Conservation (phyloP, 2,329 filamentous ascomycete species). For the Paraconiothyrium sp. region DNA sequence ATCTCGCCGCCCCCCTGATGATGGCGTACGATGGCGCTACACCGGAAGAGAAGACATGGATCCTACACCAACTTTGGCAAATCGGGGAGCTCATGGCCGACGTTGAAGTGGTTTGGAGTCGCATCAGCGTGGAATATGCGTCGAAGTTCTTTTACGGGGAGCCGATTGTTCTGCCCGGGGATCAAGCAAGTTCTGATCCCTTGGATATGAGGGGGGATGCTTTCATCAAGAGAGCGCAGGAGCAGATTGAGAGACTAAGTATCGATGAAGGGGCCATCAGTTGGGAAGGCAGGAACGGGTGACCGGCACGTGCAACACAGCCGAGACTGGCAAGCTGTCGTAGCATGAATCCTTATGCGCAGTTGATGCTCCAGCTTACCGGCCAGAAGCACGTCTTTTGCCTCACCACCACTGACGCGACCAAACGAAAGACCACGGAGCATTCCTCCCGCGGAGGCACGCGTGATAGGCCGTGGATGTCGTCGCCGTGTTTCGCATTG, state of each 20-base stretch:
- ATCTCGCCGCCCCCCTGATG: slow-evolving; percentile 11
- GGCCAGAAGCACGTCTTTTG: neutral
- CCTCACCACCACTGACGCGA: neutral
- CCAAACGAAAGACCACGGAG: neutral
- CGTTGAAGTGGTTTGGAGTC: slow-evolving; percentile 1
- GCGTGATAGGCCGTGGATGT: neutral
- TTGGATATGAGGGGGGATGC: too few relatives aligned
- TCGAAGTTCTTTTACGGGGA: slow-evolving; percentile 13
- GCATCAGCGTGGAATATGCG: neutral
- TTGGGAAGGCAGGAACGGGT: neutral
- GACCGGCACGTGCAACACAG: neutral
- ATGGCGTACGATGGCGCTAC: slow-evolving; percentile 15
- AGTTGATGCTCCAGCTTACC: neutral
- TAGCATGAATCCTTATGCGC: neutral
- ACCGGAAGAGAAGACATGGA: slow-evolving; percentile 10
- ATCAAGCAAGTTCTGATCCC: neutral
- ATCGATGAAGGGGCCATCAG: neutral
- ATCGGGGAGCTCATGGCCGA: slow-evolving; percentile 11
- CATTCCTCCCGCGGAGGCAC: neutral
- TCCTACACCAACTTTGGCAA: slow-evolving; percentile 8
- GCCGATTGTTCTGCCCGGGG: neutral
- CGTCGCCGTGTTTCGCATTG: slow-evolving; percentile 2
- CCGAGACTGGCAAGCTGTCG: neutral
- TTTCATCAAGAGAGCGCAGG: neutral
- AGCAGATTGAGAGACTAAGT: neutral